A percentile compares a stretch with the other conserved stretches of the same genome.
Evolutionary conservation across 495 filamentous ascomycete genomes (phyloP).

Genomic region (Aspergillus conjunctus): DNA sequence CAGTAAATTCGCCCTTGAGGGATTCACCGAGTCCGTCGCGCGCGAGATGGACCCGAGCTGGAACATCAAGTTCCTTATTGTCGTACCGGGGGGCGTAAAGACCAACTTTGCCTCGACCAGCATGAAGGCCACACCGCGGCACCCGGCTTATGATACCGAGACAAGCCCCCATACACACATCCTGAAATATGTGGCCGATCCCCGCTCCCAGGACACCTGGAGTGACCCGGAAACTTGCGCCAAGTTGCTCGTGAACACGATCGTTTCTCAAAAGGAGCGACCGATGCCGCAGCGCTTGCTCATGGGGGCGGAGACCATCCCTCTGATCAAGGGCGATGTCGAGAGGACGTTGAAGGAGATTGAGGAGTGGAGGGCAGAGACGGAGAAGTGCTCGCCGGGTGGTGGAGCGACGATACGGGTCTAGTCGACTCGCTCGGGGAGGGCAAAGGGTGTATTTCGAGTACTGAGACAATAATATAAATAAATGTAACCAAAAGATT

Average conservation of each 20-base stretch:
- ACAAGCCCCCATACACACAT: constrained; percentile 23
- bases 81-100: constrained; percentile 29
- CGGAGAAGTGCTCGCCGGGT: constrained; percentile 22
- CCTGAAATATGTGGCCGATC: constrained; percentile 22
- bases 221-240: constrained; percentile 31
- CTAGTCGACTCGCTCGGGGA: background rate
- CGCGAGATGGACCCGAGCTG: constrained; percentile 54
- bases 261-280: constrained; percentile 20
- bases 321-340: constrained; percentile 22
- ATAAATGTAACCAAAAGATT: no score
- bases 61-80: constrained; percentile 35
- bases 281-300: constrained; percentile 27
- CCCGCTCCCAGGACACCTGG: constrained; percentile 22
- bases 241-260: constrained; percentile 23
- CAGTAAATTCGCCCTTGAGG: constrained; percentile 57
- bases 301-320: constrained; percentile 28
- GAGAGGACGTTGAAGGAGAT: constrained; percentile 26
- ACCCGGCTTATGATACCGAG: constrained; percentile 28
- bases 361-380: constrained; percentile 26
- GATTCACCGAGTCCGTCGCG: constrained; percentile 56
- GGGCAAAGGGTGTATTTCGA: no score
- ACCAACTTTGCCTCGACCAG: constrained; percentile 27
- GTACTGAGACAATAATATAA: no score
- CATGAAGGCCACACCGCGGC: constrained; percentile 19
- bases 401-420: background rate